Percentiles rank a stretch among this genome's conserved stretches.
phyloP scores from a whole-genome alignment of 1,284 basidiomycete genomes.

The Heterobasidion irregulare region DNA sequence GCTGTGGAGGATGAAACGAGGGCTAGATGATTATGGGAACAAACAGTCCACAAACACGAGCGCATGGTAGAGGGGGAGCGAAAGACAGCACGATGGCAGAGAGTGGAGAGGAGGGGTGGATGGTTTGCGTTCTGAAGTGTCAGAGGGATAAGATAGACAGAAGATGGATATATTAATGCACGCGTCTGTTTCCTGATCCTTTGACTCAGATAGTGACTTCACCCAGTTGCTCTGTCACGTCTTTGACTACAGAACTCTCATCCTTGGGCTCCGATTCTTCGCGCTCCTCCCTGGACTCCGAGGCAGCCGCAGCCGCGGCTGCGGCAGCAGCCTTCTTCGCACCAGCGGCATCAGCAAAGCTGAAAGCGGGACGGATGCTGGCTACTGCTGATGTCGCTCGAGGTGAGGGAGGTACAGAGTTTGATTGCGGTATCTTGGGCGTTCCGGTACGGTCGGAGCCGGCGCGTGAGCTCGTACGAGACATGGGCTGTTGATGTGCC shows the following conservation, averaged over 20 bases:
- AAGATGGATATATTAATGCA: conserved; percentile 1
- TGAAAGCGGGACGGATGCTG: conserved; percentile 54
- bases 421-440: conserved; percentile 3
- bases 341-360: conserved; percentile 57
- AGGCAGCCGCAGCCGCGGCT: neutral
- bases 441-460: conserved; percentile 40
- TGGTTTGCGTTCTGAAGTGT: neutral
- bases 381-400: conserved; percentile 19
- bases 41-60: neutral
- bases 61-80: conserved; percentile 5
- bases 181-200: neutral
- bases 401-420: conserved; percentile 12
- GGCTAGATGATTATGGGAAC: neutral
- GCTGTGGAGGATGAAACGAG: neutral
- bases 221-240: conserved; percentile 29
- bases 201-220: conserved; percentile 29
- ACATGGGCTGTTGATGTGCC: conserved; percentile 46
- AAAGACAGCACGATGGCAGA: neutral
- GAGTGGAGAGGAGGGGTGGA: neutral
- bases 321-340: conserved; percentile 27
- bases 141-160: conserved; percentile 14
- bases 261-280: conserved; percentile 17
- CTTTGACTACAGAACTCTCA: conserved; percentile 20
- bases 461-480: conserved; percentile 61
- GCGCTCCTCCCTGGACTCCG: conserved; percentile 12